Evolutionary conservation across 805 yeast genomes (phyloP).

Genomic region (Starmerella powellii): DNA sequence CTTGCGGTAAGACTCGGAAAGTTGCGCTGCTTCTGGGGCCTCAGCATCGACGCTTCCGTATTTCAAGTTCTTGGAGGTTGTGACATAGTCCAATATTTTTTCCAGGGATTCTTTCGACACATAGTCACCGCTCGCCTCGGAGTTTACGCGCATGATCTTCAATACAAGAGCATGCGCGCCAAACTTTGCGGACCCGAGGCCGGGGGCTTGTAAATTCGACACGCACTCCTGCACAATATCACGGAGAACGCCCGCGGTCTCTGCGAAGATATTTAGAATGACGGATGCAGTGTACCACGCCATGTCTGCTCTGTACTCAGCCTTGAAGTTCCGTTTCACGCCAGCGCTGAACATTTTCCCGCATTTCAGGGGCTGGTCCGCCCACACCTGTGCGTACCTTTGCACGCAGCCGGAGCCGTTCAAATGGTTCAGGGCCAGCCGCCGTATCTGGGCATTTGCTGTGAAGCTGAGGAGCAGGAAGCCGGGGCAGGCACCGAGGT

Average conservation of each 20-base stretch:
- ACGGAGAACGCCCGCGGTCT: not conserved
- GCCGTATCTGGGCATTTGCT: not conserved
- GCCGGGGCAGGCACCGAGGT: conserved; percentile 9
- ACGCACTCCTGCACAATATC: not conserved
- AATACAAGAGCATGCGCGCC: conserved; percentile 12
- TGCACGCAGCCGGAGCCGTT: not conserved
- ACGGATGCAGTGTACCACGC: conserved; percentile 14
- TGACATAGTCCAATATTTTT: conserved; percentile 8
- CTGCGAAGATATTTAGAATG: not conserved
- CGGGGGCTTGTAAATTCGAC: conserved; percentile 1
- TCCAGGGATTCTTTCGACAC: conserved; percentile 1
- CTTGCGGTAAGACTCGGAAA: conserved; percentile 4
- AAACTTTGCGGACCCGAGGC: conserved; percentile 7
- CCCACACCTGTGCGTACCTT: conserved; percentile 8
- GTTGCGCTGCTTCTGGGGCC: conserved; percentile 7
- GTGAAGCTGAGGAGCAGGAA: conserved; percentile 1
- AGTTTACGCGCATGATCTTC: not conserved
- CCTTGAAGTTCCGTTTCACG: conserved; percentile 12
- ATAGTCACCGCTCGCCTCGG: not conserved
- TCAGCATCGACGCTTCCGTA: not conserved
- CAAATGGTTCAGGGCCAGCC: not conserved
- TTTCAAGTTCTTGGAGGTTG: not conserved
- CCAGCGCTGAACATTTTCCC: conserved; percentile 3
- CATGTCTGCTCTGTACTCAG: conserved; percentile 13
- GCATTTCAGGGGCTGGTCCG: not conserved